Evolutionary conservation across 805 yeast genomes (phyloP).

Genomic region (Ogataea glucozyma): DNA sequence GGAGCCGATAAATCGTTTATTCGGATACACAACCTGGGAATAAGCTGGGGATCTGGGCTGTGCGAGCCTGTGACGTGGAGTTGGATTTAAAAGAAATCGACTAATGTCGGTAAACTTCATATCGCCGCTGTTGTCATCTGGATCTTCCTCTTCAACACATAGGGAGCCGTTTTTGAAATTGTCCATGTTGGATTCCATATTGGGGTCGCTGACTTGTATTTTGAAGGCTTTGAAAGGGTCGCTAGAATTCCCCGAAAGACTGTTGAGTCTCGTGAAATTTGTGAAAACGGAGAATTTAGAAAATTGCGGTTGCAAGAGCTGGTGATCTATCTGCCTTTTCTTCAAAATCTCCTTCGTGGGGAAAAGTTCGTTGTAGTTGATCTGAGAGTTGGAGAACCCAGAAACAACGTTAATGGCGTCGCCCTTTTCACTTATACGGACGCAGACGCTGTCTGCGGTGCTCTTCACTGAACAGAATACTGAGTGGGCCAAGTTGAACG

Average conservation of each 20-base stretch:
- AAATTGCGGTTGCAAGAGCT: constrained; percentile 19
- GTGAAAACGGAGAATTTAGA: constrained; percentile 19
- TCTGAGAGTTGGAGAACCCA: constrained; percentile 19
- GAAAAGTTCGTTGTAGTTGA: constrained; percentile 21
- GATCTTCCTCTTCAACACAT: constrained; percentile 11
- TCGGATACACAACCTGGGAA: constrained; percentile 28
- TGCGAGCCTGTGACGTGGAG: background rate
- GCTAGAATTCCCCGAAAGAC: constrained; percentile 1
- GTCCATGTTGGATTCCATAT: constrained; percentile 18
- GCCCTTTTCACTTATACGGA: constrained; percentile 37
- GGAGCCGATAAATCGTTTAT: constrained; percentile 4
- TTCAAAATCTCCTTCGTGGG: background rate
- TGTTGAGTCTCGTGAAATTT: constrained; percentile 15
- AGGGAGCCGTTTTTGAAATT: constrained; percentile 24
- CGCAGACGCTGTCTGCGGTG: constrained; percentile 38
- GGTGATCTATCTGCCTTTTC: constrained; percentile 14
- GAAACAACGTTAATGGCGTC: constrained; percentile 33
- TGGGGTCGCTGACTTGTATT: constrained; percentile 30
- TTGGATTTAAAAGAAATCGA: constrained; percentile 3
- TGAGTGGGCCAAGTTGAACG: constrained; percentile 41
- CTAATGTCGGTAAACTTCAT: constrained; percentile 11
- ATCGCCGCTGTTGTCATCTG: constrained; percentile 7
- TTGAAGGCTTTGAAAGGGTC: constrained; percentile 24
- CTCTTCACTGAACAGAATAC: constrained; percentile 43
- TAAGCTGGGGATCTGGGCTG: constrained; percentile 18